Conservation (phyloP, 257 asterid species). For the Solanum piurae region DNA sequence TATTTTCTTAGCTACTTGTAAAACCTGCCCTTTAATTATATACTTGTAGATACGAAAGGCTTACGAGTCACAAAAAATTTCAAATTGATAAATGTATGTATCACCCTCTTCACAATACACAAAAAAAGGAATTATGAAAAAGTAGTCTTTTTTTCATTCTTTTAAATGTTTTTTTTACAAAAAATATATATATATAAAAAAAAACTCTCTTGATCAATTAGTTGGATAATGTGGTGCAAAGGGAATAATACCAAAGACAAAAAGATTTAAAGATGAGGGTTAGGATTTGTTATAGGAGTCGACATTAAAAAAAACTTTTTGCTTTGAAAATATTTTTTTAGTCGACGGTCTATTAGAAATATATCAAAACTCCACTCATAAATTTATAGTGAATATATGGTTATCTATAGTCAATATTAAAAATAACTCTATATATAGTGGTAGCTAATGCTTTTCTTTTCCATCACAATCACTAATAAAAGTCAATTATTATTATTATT, state of each 20-base stretch:
- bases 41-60: too few species aligned
- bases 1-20: too few species aligned
- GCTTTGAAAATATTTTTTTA: too few species aligned
- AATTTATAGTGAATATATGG: too few species aligned
- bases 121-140: too few species aligned
- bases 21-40: too few species aligned
- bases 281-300: background rate
- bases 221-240: background rate
- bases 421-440: background rate
- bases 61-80: too few species aligned
- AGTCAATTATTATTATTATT: background rate
- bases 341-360: too few species aligned
- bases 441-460: background rate
- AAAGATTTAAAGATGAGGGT: background rate
- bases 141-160: background rate
- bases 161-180: too few species aligned
- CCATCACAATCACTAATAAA: background rate
- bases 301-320: background rate
- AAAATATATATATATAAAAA: too few species aligned
- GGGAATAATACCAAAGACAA: too few species aligned
- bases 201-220: background rate
- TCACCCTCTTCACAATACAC: background rate
- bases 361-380: accelerated
- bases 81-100: background rate
- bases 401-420: too few species aligned